Evolutionary conservation across 495 filamentous ascomycete genomes (phyloP), one percentile per base, ranked within the genome.

Genomic region (Durotheca rogersii): DNA sequence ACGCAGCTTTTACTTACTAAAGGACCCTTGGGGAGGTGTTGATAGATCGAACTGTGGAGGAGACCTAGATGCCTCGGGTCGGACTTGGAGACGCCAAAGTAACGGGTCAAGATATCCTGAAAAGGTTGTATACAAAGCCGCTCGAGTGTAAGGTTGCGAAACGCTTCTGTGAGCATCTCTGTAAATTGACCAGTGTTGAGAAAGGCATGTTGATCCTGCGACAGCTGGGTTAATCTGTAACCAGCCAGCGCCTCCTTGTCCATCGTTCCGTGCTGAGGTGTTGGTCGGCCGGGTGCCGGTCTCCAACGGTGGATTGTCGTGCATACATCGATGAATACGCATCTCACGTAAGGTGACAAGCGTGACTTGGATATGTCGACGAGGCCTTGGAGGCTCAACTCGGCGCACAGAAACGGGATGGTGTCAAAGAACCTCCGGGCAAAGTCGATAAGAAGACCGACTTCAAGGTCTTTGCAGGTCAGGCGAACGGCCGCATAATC

Each of bases 351-450:
- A 5, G 53, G 44, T 0, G 69, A 67, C 1, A 80, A 43, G 9
- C 56, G 62, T 19, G 67, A 66, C 3, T 72, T 67, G 11, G 78
- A 70, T 41, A 81, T 79, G 45, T 75, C 71, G 12, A 77, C 50
- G 18, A 81, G 67, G 1, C 70, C 62, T 45, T 73, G 65, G 4
- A 81, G 64, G 48, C 72, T 75, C 18, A 53, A 60, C n/a, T 66
- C 52, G 15, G 64, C 70, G 46, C 73, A 59, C 71, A 78, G 76
- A 62, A 79, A 78, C 46, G 75, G 71, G 44, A 72, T 71, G 45
- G 72, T 76, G 19, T 65, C 62, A 62, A 81, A 81, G 62, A 78
- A 80, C 45, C 75, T 72, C 21, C 63, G 60, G 3, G 74, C 58
- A 46, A 81, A 81, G 23, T 40, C 61, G 34, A 66, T 56, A 60